These are phyloP conservation scores for Scheffersomyces amazonensis DNA, from an alignment of 805 yeast species.

Conservation along the genomic window DNA sequence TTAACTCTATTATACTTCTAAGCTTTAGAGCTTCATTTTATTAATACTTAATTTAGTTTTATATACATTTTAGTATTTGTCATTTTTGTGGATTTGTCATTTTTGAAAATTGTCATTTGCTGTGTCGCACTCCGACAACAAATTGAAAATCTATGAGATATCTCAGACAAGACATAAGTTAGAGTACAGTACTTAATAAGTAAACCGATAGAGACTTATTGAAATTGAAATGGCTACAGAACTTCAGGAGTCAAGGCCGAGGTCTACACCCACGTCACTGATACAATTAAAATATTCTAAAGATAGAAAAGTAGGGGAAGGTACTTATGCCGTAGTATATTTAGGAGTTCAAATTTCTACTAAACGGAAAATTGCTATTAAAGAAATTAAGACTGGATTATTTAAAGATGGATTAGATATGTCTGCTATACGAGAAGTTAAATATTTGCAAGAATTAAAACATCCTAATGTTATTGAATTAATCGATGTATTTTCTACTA, in stretches of 20 bases:
- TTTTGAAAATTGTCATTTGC: too few relatives aligned
- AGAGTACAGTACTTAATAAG: too few relatives aligned
- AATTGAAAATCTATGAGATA: too few relatives aligned
- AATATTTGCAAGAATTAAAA: slow-evolving; percentile 76
- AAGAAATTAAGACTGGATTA: slow-evolving; percentile 90
- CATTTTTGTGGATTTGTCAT: too few relatives aligned
- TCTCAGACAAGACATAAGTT: too few relatives aligned
- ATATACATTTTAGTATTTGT: too few relatives aligned
- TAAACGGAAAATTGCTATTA: slow-evolving; percentile 74
- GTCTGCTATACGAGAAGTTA: slow-evolving; percentile 95
- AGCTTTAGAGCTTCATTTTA: too few relatives aligned
- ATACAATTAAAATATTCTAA: slow-evolving; percentile 30
- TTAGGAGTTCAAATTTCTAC: slow-evolving; percentile 65
- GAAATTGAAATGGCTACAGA: slow-evolving; percentile 1
- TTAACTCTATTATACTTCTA: too few relatives aligned
- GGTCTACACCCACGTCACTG: neutral
- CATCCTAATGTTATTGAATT: slow-evolving; percentile 78
- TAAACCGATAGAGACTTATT: too few relatives aligned
- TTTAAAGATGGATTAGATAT: slow-evolving; percentile 96
- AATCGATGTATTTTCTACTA: slow-evolving; percentile 77
- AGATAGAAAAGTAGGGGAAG: slow-evolving; percentile 95
- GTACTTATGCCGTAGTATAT: slow-evolving; percentile 96
- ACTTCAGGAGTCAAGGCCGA: neutral
- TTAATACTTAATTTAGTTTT: too few relatives aligned
- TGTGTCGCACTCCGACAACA: too few relatives aligned